Evolutionary conservation across 2,329 filamentous ascomycete genomes (phyloP).

Genomic region (Tricladium varicosporioides): DNA sequence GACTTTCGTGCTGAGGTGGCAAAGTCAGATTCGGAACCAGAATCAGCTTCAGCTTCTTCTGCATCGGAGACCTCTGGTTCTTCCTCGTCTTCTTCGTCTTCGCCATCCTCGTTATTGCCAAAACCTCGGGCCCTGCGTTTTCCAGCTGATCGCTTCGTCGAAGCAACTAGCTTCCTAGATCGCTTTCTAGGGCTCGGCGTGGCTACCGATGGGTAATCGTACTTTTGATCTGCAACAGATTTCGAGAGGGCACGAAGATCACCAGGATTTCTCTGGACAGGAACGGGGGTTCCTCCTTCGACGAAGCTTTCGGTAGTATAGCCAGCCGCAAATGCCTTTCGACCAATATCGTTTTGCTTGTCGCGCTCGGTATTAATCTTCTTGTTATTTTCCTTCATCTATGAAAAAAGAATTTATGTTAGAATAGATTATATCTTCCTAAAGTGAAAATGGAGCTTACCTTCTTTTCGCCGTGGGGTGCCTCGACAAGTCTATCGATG

Average conservation of each 20-base stretch:
- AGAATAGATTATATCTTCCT: not conserved
- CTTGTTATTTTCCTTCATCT: conserved; percentile 28
- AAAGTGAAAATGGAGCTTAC: conserved; percentile 17
- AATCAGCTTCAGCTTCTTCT: no score
- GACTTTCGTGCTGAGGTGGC: no score
- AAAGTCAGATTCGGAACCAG: not conserved
- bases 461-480: conserved; percentile 19
- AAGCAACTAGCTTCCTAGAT: not conserved
- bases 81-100: not conserved
- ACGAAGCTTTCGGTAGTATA: not conserved
- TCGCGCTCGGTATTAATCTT: conserved; percentile 28
- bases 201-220: no score
- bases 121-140: not conserved
- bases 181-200: not conserved
- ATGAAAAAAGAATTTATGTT: not conserved
- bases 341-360: conserved; percentile 26
- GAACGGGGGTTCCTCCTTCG: no score
- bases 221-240: no score
- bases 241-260: no score
- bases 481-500: conserved; percentile 23
- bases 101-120: not conserved
- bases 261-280: no score
- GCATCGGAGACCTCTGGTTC: not conserved
- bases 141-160: not conserved
- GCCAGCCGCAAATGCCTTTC: conserved; percentile 13